These are phyloP conservation scores for Lagerstroemia speciosa DNA, from an alignment of 345 rosid genomes.

Conservation along the genomic window DNA sequence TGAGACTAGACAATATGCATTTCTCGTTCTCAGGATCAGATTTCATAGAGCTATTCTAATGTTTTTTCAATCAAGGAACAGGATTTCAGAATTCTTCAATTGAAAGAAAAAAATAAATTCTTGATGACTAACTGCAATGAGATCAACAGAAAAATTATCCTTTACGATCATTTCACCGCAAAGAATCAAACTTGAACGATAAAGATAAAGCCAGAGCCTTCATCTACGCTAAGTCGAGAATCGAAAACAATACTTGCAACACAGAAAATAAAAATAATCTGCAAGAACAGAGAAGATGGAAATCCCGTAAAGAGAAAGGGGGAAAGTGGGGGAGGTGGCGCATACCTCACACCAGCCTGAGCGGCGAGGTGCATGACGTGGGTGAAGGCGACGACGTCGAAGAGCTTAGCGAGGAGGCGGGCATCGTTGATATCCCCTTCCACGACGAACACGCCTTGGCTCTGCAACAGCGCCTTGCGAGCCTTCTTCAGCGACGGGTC, in stretches of 20 bases:
- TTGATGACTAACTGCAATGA: not conserved
- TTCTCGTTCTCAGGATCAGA: too few relatives aligned
- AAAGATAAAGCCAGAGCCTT: not conserved
- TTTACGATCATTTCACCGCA: too few relatives aligned
- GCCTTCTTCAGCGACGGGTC: slow-evolving; percentile 26
- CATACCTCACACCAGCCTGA: slow-evolving; percentile 29
- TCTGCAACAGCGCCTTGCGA: slow-evolving; percentile 13
- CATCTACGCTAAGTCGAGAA: too few relatives aligned
- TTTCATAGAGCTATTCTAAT: too few relatives aligned
- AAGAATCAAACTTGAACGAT: not conserved
- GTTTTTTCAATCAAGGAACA: too few relatives aligned
- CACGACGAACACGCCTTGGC: slow-evolving; percentile 16
- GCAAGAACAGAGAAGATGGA: not conserved
- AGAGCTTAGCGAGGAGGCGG: slow-evolving; percentile 25
- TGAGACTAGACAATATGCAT: too few relatives aligned
- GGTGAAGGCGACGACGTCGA: slow-evolving; percentile 25
- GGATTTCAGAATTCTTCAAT: too few relatives aligned
- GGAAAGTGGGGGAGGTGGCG: not conserved
- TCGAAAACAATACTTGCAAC: too few relatives aligned
- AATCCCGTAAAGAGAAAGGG: too few relatives aligned
- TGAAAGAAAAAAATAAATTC: too few relatives aligned
- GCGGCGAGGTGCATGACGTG: slow-evolving; percentile 37
- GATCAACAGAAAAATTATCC: not conserved
- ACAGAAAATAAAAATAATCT: not conserved
- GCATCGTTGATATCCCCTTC: slow-evolving; percentile 30